These are phyloP conservation scores for Acanthamoeba pearcei DNA, from an alignment of 208 protist species.

Conservation along the genomic window DNA sequence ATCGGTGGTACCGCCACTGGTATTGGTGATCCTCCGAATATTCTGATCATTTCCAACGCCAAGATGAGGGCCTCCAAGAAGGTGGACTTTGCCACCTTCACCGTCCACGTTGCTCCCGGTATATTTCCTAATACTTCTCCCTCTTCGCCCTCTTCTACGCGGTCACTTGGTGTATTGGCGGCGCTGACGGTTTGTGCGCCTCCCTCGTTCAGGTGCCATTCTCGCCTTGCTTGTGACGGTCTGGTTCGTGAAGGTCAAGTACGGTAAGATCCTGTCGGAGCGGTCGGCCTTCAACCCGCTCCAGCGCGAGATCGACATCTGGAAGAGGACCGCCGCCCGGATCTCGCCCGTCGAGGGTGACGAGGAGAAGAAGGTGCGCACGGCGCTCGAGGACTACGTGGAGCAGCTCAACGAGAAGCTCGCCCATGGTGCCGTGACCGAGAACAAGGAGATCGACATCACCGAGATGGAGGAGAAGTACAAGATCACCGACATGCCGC, in stretches of 20 bases:
- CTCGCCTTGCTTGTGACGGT: slow-evolving; percentile 37
- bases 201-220: background rate
- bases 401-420: background rate
- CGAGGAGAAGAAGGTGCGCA: slow-evolving; percentile 54
- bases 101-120: slow-evolving; percentile 61
- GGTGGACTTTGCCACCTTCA: slow-evolving; percentile 27
- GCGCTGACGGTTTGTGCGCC: no score
- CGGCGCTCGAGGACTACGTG: slow-evolving; percentile 6
- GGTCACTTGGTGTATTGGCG: background rate
- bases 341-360: slow-evolving; percentile 10
- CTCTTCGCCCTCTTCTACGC: background rate
- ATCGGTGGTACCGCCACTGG: slow-evolving; percentile 85
- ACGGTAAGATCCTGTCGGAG: slow-evolving; percentile 9
- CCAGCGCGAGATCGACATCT: slow-evolving; percentile 28
- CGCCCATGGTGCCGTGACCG: background rate
- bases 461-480: slow-evolving; percentile 72
- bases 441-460: background rate
- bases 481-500: slow-evolving; percentile 65
- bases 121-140: background rate
- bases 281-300: background rate
- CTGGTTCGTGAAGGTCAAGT: background rate
- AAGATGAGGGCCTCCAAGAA: background rate
- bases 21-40: slow-evolving; percentile 88
- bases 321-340: slow-evolving; percentile 49
- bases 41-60: slow-evolving; percentile 85